Evolutionary conservation across 2,329 filamentous ascomycete genomes (phyloP).

Genomic region (Sclerotinia minor): DNA sequence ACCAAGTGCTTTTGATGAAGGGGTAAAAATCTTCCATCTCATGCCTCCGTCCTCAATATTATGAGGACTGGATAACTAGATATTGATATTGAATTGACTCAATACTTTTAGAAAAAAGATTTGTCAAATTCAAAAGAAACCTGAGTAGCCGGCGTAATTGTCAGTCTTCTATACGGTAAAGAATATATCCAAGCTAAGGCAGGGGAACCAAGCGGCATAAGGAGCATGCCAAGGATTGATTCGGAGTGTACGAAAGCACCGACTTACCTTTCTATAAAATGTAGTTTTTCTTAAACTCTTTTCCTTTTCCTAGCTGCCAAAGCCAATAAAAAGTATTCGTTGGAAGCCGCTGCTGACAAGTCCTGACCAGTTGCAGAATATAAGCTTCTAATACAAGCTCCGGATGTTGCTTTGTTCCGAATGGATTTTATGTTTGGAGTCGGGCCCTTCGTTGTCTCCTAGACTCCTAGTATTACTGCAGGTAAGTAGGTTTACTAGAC

Average conservation of each 20-base stretch:
- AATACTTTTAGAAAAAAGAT: background rate
- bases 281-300: background rate
- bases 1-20: conserved; percentile 17
- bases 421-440: too few relatives aligned
- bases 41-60: background rate
- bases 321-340: background rate
- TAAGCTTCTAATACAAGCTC: background rate
- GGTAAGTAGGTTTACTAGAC: too few relatives aligned
- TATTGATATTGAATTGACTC: background rate
- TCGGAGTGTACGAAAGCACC: background rate
- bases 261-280: background rate
- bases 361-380: background rate
- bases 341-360: background rate
- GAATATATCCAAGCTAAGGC: background rate
- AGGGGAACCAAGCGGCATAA: background rate
- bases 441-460: too few relatives aligned
- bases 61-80: background rate
- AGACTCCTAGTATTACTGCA: too few relatives aligned
- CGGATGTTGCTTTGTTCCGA: background rate
- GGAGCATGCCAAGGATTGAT: background rate
- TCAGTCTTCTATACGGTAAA: background rate
- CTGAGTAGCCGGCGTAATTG: background rate
- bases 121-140: background rate
- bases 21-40: background rate
- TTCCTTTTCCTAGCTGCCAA: background rate